Conservation (phyloP, 331 rosid species). For the Malus hybrid region DNA sequence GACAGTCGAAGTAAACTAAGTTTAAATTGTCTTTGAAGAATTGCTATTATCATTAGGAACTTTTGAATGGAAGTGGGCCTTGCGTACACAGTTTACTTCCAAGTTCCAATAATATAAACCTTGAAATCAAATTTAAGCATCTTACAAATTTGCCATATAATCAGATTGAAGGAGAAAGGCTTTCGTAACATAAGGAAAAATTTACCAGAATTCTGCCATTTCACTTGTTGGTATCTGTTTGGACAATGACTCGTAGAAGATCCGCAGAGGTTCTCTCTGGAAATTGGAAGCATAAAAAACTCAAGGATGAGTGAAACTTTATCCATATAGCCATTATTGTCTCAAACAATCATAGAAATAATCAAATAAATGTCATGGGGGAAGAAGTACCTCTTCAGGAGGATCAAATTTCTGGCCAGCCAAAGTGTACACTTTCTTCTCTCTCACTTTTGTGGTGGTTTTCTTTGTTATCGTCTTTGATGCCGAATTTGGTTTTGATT, state of each 20-base stretch:
- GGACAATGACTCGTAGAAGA: constrained; percentile 69
- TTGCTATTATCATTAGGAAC: background rate
- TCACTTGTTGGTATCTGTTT: constrained; percentile 81
- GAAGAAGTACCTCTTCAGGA: constrained; percentile 71
- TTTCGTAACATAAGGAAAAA: constrained; percentile 6
- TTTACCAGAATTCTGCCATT: constrained; percentile 90
- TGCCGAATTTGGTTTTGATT: constrained; percentile 35
- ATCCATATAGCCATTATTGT: constrained; percentile 4
- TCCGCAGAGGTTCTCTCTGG: constrained; percentile 92
- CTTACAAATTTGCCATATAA: background rate
- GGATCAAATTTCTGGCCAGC: constrained; percentile 90
- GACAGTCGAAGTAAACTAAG: background rate
- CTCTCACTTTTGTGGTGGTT: constrained; percentile 47
- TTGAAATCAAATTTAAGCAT: background rate
- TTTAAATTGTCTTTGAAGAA: background rate
- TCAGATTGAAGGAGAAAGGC: constrained; percentile 3
- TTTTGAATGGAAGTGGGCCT: background rate
- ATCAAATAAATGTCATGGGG: constrained; percentile 12
- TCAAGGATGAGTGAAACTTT: constrained; percentile 12
- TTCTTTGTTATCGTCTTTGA: constrained; percentile 20
- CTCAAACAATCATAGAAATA: background rate
- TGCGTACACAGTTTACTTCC: background rate
- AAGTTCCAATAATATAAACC: background rate
- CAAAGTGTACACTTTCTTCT: constrained; percentile 68
- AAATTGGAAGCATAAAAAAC: constrained; percentile 13